Base-by-base conservation (phyloP, 441 rosid species). In the Pelargonium australe region DNA sequence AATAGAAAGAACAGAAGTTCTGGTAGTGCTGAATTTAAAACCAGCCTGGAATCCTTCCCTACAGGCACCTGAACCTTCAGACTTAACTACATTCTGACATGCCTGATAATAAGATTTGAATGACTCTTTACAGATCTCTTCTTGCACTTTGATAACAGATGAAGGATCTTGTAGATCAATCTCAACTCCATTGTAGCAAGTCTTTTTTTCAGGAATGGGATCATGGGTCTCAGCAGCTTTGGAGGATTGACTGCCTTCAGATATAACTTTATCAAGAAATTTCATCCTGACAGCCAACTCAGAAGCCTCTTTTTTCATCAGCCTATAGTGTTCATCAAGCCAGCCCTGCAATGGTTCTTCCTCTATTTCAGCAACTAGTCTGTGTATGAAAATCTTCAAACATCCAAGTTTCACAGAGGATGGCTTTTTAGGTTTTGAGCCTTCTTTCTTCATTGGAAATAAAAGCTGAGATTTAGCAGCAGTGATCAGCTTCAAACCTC, bases 281-380 rank as follows among this genome's bases (percentile, higher is more conserved):
- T 90, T 88, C 86, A 87, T 78, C 85, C 97, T 85, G 72, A 93
- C 93, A 83, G 98, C 97, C 78, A 87, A 81, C 83, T 96, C 99
- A 78, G 82, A 76, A 37, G 97, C 97, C 84, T 88, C 96, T 41
- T 83, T 88, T 79, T 88, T 96, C 88, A 87, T 78, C 79, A 96
- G 83, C 61, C 78, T 85, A 80, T 86, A 93, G 75, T 89, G 98
- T 79, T 96, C 97, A 81, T 92, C 99, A 84, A 93, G 97, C 99
- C 99, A 96, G 47, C 99, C 99, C 78, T 92, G 98, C 65, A 96
- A 70, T 25, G 99, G 98, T 79, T 96, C 99, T 80, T 96, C 99
- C 84, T 96, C 99, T 55, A 96, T 93, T 80, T 96, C 97, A 78
- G 87, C 92, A 41, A 85, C 86, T 51, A 96, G 76, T 72, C 83